A percentile compares a stretch with the other conserved stretches of the same genome.
Evolutionary conservation across 2,329 filamentous ascomycete species (phyloP).

Genomic region (Diaporthe sp.): DNA sequence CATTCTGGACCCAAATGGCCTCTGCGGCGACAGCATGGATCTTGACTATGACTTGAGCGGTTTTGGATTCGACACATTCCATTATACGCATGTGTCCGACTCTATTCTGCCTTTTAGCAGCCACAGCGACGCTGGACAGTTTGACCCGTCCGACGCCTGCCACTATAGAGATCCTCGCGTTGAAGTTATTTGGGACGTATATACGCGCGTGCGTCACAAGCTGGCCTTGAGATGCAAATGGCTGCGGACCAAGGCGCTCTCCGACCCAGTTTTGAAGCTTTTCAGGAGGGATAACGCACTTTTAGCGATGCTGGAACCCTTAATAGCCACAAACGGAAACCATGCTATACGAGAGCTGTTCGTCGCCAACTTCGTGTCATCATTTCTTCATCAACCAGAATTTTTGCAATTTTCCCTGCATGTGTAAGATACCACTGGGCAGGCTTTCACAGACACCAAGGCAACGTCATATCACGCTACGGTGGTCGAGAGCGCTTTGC

Average conservation of each 20-base stretch:
- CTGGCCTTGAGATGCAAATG: conserved; percentile 5
- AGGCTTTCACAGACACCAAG: background rate
- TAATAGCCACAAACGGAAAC: background rate
- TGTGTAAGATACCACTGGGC: background rate
- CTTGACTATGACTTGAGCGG: background rate
- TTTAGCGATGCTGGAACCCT: conserved; percentile 22
- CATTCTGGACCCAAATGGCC: background rate
- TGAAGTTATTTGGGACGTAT: conserved; percentile 18
- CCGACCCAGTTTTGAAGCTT: background rate
- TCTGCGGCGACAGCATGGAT: background rate
- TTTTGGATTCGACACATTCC: background rate
- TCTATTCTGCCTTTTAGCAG: background rate
- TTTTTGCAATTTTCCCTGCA: background rate
- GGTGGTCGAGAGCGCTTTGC: background rate
- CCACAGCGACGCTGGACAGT: conserved; percentile 5
- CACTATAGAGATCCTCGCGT: conserved; percentile 2
- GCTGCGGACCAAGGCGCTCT: background rate
- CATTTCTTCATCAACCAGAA: conserved; percentile 18
- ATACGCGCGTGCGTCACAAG: conserved; percentile 13
- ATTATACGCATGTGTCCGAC: background rate
- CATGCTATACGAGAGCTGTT: background rate
- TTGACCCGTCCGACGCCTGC: background rate
- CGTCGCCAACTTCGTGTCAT: conserved; percentile 17
- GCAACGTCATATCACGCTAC: background rate
- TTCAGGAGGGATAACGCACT: conserved; percentile 29